Base-by-base conservation (phyloP, 331 rosid genomes). In the Malus hybrid region DNA sequence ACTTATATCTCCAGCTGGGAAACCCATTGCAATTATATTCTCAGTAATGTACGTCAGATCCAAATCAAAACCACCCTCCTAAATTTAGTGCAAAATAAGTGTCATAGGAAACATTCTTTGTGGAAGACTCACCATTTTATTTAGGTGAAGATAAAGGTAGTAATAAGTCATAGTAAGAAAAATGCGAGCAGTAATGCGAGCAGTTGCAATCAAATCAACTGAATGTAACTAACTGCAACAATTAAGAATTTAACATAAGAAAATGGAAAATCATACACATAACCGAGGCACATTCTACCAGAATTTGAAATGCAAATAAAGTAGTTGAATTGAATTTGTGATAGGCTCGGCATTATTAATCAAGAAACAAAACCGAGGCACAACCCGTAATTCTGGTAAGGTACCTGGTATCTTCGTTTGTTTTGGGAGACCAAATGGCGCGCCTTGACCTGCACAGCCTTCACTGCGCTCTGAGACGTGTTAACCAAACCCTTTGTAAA, bases 21-120 rank as follows among this genome's bases (percentile, higher is more conserved):
- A 94, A 52, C 99, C 99, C 99, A 94, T 94, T 30, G 97, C 99
- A 77, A 94, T 91, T 32, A 94, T 80, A 71, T 94, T 94, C 78
- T 94, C 99, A 18, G 99, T 94, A 87, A 94, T 92, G 68, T 94
- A 94, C 36, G 97, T 90, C 97, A 94, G 86, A 81, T 94, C 99
- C 76, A 94, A 82, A 88, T 94, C 99, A 86, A 94, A 94, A 68
- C 89, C 99, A 24, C 99, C 97, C 69, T 87, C 99, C 99, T 94
- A 75, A 70, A 74, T 71, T 33, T 32, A 10, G 68, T 11, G 48
- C 52, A 42, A 30, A 11, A 70, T 62, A 6, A 58, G 71, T 76
- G 73, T 15, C 48, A 77, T 24, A 3, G 6, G 7, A 10, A 20
- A 39, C 5, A 56, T 74, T 28, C 20, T 48, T 42, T 56, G 70